Conservation (phyloP, 2,329 filamentous ascomycete genomes). For the Verticillium albo-atrum region DNA sequence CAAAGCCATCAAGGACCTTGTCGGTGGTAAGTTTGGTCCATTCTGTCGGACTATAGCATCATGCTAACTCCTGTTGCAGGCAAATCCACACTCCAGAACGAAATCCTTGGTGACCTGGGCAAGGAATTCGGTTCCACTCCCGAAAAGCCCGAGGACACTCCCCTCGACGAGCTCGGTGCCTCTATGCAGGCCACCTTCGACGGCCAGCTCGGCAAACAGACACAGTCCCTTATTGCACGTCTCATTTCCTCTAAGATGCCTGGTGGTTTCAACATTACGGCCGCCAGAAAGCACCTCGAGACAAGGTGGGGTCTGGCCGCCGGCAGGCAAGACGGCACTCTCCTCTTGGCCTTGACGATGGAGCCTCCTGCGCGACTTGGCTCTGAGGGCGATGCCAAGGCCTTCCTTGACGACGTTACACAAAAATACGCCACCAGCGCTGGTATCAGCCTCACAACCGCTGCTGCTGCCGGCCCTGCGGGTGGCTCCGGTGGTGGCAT, state of each 20-base stretch:
- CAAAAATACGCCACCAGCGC: slow-evolving; percentile 85
- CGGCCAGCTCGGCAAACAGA: slow-evolving; percentile 95
- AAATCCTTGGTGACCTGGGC: slow-evolving; percentile 94
- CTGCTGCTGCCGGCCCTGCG: slow-evolving; percentile 68
- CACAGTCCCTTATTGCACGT: slow-evolving; percentile 85
- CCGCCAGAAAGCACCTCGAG: slow-evolving; percentile 91
- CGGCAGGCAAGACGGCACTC: slow-evolving; percentile 85
- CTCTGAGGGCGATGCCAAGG: slow-evolving; percentile 86
- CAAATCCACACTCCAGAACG: slow-evolving; percentile 97
- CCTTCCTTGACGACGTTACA: slow-evolving; percentile 80
- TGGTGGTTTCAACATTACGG: slow-evolving; percentile 97
- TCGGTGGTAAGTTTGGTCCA: slow-evolving; percentile 68
- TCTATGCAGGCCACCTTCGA: slow-evolving; percentile 99
- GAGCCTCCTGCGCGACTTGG: slow-evolving; percentile 86
- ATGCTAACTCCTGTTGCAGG: slow-evolving; percentile 44
- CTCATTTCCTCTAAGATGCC: slow-evolving; percentile 99
- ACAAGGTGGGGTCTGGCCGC: slow-evolving; percentile 83
- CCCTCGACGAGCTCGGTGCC: slow-evolving; percentile 89
- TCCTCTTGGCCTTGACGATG: slow-evolving; percentile 86
- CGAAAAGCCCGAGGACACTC: slow-evolving; percentile 97
- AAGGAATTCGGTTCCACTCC: slow-evolving; percentile 98
- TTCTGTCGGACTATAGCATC: background rate
- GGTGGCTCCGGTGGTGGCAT: slow-evolving; percentile 73
- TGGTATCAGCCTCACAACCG: slow-evolving; percentile 78
- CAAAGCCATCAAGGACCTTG: slow-evolving; percentile 98